These are phyloP conservation scores for Flueggea neowawraea DNA, from an alignment of 441 rosid genomes.

Conservation along the genomic window DNA sequence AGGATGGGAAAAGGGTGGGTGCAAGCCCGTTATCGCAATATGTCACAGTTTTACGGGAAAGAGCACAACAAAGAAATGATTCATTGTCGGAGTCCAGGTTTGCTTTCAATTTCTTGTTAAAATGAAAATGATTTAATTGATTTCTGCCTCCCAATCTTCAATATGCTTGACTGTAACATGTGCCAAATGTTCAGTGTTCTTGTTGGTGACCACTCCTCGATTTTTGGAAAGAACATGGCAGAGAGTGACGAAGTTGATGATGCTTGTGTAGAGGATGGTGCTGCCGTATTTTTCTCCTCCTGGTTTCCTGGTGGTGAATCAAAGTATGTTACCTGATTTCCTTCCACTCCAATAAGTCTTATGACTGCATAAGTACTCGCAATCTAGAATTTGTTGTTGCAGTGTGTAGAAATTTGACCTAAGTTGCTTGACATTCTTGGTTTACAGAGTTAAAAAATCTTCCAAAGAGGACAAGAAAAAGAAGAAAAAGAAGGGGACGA, in stretches of 20 bases:
- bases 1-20: conserved; percentile 69
- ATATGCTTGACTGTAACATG: conserved; percentile 9
- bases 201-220: conserved; percentile 73
- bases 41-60: conserved; percentile 43
- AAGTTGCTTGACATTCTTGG: background rate
- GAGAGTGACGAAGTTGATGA: conserved; percentile 67
- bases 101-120: background rate
- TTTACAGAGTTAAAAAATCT: conserved; percentile 36
- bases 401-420: background rate
- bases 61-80: conserved; percentile 66
- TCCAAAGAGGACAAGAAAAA: conserved; percentile 43
- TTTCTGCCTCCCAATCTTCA: background rate
- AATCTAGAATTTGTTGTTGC: background rate
- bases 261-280: conserved; percentile 38
- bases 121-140: background rate
- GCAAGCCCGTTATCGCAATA: conserved; percentile 70
- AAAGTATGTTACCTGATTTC: conserved; percentile 36
- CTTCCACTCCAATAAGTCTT: no score
- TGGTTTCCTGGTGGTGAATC: conserved; percentile 78
- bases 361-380: no score
- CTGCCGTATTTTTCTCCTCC: conserved; percentile 65
- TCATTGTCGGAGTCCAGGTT: conserved; percentile 87
- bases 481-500: conserved; percentile 33
- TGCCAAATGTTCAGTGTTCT: conserved; percentile 51
- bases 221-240: conserved; percentile 46